Evolutionary conservation across 306 rosid genomes (phyloP), one percentile per base, ranked within the genome.

Genomic region (Trifolium fragiferum): DNA sequence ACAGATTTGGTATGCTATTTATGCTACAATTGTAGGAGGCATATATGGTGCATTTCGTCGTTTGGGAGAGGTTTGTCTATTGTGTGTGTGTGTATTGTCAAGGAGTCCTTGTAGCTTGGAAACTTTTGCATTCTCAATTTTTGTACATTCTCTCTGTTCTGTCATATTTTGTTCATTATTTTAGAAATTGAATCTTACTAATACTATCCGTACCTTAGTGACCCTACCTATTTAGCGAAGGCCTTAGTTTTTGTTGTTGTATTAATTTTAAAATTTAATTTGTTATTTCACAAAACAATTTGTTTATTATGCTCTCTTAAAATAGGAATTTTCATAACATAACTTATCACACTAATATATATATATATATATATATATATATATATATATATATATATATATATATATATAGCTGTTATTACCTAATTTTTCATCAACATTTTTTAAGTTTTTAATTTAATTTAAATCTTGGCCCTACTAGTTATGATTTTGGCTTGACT

Each of bases 1-100:
- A 25, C 99, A 94, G 83, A 94, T 94, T 76, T 94, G 99, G 99
- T 94, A 90, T 88, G 96, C 99, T 80, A 94, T 94, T 68, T 94
- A 80, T 83, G 89, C 95, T 78, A 94, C 99, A 62, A 74, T 94
- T 46, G 90, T 83, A 32, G 99, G 99, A 62, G 99, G 99, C 72
- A 81, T 94, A 72, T 90, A 90, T 80, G 99, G 99, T 75, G 99
- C 99, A 78, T 91, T 91, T 85, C 87, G 96, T 50, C 95, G 95
- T 61, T 85, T 94, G 79, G 97, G 99, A 82, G 99, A 94, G 99
- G 97, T 94, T 86, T 55, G 89, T 88, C 83, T 60, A n/a, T 27
- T 49, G 49, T 50, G 9, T 37, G 12, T 66, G 60, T 61, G 60
- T 35, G 35, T 64, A 1, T 30, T 80, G 3, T 65, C 61, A 57